phyloP scores from a whole-genome alignment of 305 asterid genomes.

The Ilex paraguariensis region DNA sequence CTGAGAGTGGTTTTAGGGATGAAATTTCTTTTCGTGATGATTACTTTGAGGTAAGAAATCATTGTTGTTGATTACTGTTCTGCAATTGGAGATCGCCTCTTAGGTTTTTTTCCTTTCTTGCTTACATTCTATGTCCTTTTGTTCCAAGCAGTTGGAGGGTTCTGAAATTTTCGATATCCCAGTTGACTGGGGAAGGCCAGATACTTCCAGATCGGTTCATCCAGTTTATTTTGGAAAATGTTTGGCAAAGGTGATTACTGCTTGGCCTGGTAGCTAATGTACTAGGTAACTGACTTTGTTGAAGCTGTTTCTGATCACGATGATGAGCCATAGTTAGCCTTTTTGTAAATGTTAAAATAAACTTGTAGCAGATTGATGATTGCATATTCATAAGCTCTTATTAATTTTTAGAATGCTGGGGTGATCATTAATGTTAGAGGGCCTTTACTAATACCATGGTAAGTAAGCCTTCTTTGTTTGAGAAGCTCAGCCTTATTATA shows the following conservation, averaged over 20 bases:
- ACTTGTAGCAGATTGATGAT: too few species aligned
- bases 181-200: conserved; percentile 64
- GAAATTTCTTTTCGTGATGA: conserved; percentile 43
- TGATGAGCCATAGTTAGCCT: not conserved
- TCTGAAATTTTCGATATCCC: conserved; percentile 30
- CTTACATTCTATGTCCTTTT: conserved; percentile 10
- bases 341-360: not conserved
- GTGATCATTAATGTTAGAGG: too few species aligned
- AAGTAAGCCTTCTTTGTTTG: too few species aligned
- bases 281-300: conserved; percentile 6
- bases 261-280: conserved; percentile 16
- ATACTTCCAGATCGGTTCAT: conserved; percentile 45
- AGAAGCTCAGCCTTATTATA: too few species aligned
- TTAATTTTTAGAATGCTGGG: too few species aligned
- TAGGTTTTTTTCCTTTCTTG: conserved; percentile 2
- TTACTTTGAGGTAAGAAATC: conserved; percentile 48
- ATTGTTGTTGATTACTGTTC: conserved; percentile 1
- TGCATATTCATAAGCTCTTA: too few species aligned
- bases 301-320: conserved; percentile 8
- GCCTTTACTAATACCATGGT: too few species aligned
- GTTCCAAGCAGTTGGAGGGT: conserved; percentile 41
- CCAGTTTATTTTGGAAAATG: conserved; percentile 80
- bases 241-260: conserved; percentile 56
- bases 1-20: conserved; percentile 37
- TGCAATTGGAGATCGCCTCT: conserved; percentile 3